Conservation (phyloP, 176 grass and related monocot species). For the Zoysia japonica region DNA sequence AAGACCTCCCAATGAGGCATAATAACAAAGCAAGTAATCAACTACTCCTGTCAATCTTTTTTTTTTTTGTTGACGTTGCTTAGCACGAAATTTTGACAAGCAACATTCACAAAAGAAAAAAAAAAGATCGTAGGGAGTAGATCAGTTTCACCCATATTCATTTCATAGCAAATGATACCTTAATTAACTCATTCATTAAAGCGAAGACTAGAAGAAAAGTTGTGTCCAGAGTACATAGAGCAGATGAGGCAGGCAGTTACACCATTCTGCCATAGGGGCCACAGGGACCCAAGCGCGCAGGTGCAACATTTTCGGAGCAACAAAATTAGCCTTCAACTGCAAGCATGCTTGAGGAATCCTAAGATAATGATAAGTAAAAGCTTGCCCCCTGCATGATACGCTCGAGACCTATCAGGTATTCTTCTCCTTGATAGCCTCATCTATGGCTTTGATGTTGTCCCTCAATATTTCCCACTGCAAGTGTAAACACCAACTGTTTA, state of each 20-base stretch:
- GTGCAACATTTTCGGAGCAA: not conserved
- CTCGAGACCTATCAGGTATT: not conserved
- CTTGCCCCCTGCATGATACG: not conserved
- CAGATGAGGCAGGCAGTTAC: not conserved
- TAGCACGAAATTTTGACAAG: too few species aligned
- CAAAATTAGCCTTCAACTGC: not conserved
- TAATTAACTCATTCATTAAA: not conserved
- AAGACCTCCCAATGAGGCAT: not conserved
- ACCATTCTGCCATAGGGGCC: not conserved
- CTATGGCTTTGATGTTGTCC: slow-evolving; percentile 52
- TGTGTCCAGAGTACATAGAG: not conserved
- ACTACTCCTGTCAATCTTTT: not conserved
- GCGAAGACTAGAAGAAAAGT: not conserved
- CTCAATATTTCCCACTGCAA: slow-evolving; percentile 52
- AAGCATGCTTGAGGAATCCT: slow-evolving; percentile 5
- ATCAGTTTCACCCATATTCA: not conserved
- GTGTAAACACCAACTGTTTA: not conserved
- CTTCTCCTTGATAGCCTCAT: slow-evolving; percentile 50
- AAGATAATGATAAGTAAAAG: not conserved
- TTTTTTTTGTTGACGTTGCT: too few species aligned
- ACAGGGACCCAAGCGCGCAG: not conserved
- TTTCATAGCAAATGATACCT: not conserved
- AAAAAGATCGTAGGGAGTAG: too few species aligned
- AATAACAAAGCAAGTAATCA: not conserved
- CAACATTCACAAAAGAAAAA: too few species aligned